Evolutionary conservation across 768 basidiomycete species (phyloP).

Genomic region (Lactarius indigo): DNA sequence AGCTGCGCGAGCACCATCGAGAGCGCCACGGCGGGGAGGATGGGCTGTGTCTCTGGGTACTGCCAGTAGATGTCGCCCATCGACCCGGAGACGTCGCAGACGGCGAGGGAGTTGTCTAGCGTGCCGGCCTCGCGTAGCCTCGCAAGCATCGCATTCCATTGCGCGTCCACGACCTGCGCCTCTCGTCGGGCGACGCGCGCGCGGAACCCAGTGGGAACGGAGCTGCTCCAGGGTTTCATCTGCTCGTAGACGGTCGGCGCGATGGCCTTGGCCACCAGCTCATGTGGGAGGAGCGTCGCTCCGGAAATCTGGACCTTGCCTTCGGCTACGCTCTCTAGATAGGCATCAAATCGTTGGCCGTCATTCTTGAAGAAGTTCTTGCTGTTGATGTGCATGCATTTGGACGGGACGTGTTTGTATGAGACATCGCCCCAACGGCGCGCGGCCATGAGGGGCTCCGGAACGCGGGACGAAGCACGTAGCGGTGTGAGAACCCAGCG

Average conservation of each 20-base stretch:
- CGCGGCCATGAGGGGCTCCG: slow-evolving; percentile 61
- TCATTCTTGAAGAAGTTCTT: slow-evolving; percentile 56
- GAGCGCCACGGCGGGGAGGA: slow-evolving; percentile 60
- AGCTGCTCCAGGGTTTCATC: neutral
- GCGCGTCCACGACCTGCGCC: slow-evolving; percentile 51
- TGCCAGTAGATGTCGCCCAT: slow-evolving; percentile 45
- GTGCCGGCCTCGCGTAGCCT: slow-evolving; percentile 49
- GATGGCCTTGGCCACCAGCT: slow-evolving; percentile 45
- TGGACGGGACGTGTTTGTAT: slow-evolving; percentile 57
- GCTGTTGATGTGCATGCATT: slow-evolving; percentile 60
- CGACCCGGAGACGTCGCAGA: slow-evolving; percentile 74
- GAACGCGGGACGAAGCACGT: slow-evolving; percentile 42
- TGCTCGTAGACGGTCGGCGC: neutral
- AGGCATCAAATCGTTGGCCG: slow-evolving; percentile 52
- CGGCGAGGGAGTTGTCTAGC: slow-evolving; percentile 59
- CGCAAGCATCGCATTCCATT: slow-evolving; percentile 61
- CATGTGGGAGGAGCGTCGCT: slow-evolving; percentile 63
- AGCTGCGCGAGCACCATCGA: slow-evolving; percentile 63
- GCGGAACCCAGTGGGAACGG: slow-evolving; percentile 30
- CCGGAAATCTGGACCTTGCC: slow-evolving; percentile 59
- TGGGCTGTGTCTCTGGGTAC: slow-evolving; percentile 35
- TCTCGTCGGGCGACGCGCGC: slow-evolving; percentile 35
- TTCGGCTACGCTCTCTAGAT: slow-evolving; percentile 52
- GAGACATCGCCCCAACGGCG: slow-evolving; percentile 54
- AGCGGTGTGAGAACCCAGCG: slow-evolving; percentile 59